phyloP scores from a whole-genome alignment of 768 basidiomycete genomes.

The Hypholoma sublateritium region DNA sequence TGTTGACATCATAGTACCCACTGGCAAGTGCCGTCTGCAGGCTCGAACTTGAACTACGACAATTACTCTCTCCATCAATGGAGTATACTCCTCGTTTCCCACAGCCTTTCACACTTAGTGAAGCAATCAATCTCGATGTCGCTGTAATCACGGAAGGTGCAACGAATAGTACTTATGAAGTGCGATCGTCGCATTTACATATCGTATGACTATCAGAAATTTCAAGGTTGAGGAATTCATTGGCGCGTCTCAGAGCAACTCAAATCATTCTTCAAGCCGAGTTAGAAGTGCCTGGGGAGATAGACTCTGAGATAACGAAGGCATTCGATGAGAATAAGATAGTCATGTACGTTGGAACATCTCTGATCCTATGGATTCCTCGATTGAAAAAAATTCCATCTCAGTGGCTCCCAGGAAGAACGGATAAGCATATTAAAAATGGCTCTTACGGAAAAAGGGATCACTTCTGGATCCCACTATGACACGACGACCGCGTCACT shows the following conservation, averaged over 20 bases:
- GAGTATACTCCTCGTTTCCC: slow-evolving; percentile 65
- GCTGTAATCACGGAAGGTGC: slow-evolving; percentile 71
- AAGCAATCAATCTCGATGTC: slow-evolving; percentile 66
- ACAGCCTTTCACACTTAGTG: slow-evolving; percentile 73
- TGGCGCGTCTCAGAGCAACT: slow-evolving; percentile 60
- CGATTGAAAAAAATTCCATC: slow-evolving; percentile 3
- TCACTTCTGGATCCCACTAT: slow-evolving; percentile 49
- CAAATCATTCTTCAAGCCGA: slow-evolving; percentile 56
- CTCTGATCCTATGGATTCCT: background rate
- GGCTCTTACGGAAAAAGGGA: slow-evolving; percentile 64
- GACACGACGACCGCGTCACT: slow-evolving; percentile 21
- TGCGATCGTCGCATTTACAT: background rate
- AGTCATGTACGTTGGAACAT: slow-evolving; percentile 55
- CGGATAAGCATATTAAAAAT: slow-evolving; percentile 67
- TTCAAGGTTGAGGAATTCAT: slow-evolving; percentile 68
- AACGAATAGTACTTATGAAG: background rate
- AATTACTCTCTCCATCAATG: slow-evolving; percentile 36
- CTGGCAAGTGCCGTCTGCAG: too few relatives aligned
- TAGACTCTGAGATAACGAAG: slow-evolving; percentile 57
- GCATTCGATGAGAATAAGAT: slow-evolving; percentile 71
- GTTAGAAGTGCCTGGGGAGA: slow-evolving; percentile 33
- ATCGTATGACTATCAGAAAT: slow-evolving; percentile 56
- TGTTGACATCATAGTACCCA: too few relatives aligned
- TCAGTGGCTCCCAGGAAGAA: slow-evolving; percentile 77
- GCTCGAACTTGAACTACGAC: too few relatives aligned